Evolutionary conservation across 2,329 filamentous ascomycete species (phyloP).

Genomic region (Curvularia spicifera): DNA sequence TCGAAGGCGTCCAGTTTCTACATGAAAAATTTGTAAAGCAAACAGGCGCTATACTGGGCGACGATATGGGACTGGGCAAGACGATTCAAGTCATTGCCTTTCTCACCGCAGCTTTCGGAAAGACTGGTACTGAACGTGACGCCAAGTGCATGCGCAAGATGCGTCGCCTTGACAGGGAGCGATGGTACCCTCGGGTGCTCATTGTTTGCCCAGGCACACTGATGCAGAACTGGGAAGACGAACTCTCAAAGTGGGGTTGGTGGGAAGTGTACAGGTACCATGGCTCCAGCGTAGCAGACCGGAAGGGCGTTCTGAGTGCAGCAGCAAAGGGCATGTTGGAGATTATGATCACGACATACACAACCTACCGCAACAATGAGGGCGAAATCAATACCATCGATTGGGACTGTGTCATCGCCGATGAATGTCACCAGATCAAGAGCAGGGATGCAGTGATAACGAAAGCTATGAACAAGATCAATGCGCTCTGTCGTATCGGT

Average conservation of each 20-base stretch:
- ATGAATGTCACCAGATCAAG: constrained; percentile 92
- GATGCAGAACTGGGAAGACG: constrained; percentile 89
- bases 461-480: constrained; percentile 86
- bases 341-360: constrained; percentile 93
- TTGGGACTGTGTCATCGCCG: constrained; percentile 94
- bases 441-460: constrained; percentile 78
- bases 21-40: constrained; percentile 91
- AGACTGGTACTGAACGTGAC: constrained; percentile 88
- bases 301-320: constrained; percentile 73
- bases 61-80: constrained; percentile 98
- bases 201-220: constrained; percentile 89
- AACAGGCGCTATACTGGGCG: constrained; percentile 85
- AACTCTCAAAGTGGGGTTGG: constrained; percentile 91
- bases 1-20: constrained; percentile 82
- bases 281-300: constrained; percentile 62
- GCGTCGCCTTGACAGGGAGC: constrained; percentile 62
- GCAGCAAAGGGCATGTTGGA: constrained; percentile 80
- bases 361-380: constrained; percentile 80
- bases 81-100: constrained; percentile 96
- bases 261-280: constrained; percentile 89
- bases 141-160: constrained; percentile 86
- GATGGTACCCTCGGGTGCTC: constrained; percentile 83
- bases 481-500: constrained; percentile 89
- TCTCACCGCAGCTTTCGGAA: constrained; percentile 88
- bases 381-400: constrained; percentile 79